Base-by-base conservation (phyloP, 2,329 filamentous ascomycete genomes). In the Pestalotiopsis sp. region DNA sequence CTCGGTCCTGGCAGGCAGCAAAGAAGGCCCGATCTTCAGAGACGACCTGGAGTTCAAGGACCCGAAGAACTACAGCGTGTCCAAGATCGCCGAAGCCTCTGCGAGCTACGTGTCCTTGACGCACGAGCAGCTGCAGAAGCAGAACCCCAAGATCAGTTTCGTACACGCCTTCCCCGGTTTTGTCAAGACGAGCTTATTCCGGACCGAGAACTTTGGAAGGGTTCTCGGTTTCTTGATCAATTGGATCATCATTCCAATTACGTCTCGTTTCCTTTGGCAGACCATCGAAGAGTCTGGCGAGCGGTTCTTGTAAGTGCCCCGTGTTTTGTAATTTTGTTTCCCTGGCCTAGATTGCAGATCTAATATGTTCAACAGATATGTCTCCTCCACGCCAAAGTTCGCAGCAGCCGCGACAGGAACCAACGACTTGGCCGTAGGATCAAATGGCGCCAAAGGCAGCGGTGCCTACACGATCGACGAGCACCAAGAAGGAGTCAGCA, bases 91-190 rank as follows among this genome's bases (percentile, higher is more conserved):
- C 27, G 38, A 31, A 9, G 65, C 65, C 4, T 45, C 52, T 0
- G 56, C 25, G 5, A 67, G 41, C 20, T 67, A 67, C 20, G 31
- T 67, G 3, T 60, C 65, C 23, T 36, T 67, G 27, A 67, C 52
- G 9, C 31, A 60, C 0, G 65, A 67, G 56, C 52, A 59, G 65
- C 25, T 67, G 12, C 65, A 60, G 52, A 41, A 45, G n/a, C 52
- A 39, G 17, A 60, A 67, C n/a, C 65, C 65, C 6, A 45, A 39
- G 31, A 38, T 67, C 20, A 45, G 39, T 20, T 67, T 67, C 25
- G 31, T 67, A 2, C 65, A 67, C 27, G 65, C 65, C 4, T 67
- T 67, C 56, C 65, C 65, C 4, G 65, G 65, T 2, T 36, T 67
- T 3, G 52, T 59, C n/a, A 67, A 38, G 36, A 39, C 52, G 13